Evolutionary conservation across 805 yeast genomes (phyloP).

Genomic region (Metschnikowia hibisci): DNA sequence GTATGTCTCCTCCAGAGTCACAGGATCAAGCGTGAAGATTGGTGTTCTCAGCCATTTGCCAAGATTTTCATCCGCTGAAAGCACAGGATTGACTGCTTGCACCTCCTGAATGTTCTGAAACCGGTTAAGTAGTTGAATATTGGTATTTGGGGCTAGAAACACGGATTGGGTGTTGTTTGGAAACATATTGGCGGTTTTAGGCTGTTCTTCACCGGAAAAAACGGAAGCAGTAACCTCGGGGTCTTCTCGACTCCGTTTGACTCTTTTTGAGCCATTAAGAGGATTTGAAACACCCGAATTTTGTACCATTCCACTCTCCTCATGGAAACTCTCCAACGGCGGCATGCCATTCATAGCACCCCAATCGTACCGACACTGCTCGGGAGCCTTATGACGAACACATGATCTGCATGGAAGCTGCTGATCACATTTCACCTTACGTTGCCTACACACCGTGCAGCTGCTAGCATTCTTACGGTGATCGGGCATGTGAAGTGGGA

Average conservation of each 20-base stretch:
- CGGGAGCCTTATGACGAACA: constrained; percentile 12
- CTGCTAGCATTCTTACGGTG: not conserved
- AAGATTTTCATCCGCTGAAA: constrained; percentile 5
- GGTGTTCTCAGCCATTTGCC: constrained; percentile 12
- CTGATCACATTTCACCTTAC: constrained; percentile 19
- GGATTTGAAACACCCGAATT: not conserved
- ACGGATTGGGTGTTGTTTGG: not conserved
- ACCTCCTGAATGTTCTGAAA: constrained; percentile 5
- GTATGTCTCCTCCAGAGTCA: constrained; percentile 12
- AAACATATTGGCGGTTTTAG: no score
- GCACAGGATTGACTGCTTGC: constrained; percentile 16
- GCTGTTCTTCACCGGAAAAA: not conserved
- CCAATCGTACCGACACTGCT: constrained; percentile 12
- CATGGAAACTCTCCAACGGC: not conserved
- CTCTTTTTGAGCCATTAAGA: not conserved
- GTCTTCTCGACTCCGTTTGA: not conserved
- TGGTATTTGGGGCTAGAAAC: constrained; percentile 11
- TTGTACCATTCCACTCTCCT: not conserved
- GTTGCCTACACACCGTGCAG: constrained; percentile 12
- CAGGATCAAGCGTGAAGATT: constrained; percentile 10
- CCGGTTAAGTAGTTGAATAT: constrained; percentile 3
- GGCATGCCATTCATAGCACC: not conserved
- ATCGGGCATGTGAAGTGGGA: not conserved
- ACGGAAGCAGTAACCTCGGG: not conserved
- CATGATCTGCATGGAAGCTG: constrained; percentile 16